Conservation (phyloP, 2,329 filamentous ascomycete genomes). For the Venturia carpophila region DNA sequence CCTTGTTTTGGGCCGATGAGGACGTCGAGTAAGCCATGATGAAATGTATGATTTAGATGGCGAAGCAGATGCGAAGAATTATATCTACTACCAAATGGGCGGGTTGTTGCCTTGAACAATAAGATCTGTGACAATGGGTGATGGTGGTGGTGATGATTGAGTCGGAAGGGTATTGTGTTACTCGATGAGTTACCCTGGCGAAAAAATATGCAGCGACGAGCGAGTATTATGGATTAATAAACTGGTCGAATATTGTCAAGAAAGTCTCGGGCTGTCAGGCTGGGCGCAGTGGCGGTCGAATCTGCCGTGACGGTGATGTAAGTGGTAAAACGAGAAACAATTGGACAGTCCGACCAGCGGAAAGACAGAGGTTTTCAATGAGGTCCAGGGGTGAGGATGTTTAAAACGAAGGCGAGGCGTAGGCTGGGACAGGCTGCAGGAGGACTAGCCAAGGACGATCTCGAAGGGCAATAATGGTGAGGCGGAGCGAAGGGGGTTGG, state of each 20-base stretch:
- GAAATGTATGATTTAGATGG: not conserved
- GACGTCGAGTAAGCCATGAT: conserved; percentile 40
- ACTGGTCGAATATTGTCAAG: conserved; percentile 2
- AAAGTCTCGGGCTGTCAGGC: not conserved
- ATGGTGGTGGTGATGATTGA: not conserved
- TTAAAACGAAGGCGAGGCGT: conserved; percentile 15
- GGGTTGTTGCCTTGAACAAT: conserved; percentile 2
- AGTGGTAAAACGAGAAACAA: conserved; percentile 9
- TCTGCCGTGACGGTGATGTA: conserved; percentile 13
- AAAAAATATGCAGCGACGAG: conserved; percentile 11
- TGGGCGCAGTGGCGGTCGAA: not conserved
- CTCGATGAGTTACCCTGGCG: not conserved
- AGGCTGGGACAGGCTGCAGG: conserved; percentile 14
- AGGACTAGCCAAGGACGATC: not conserved
- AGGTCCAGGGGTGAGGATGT: conserved; percentile 9
- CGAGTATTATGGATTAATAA: conserved; percentile 14
- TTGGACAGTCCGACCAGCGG: conserved; percentile 18
- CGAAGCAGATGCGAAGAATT: conserved; percentile 7
- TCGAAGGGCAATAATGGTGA: not conserved
- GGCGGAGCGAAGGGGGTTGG: conserved; percentile 14
- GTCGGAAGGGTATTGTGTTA: conserved; percentile 2
- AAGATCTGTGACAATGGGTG: conserved; percentile 7
- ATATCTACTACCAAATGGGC: not conserved
- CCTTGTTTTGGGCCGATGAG: conserved; percentile 52
- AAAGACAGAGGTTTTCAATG: not conserved